phyloP scores from a whole-genome alignment of 495 filamentous ascomycete species.

The Daldinia bambusicola region DNA sequence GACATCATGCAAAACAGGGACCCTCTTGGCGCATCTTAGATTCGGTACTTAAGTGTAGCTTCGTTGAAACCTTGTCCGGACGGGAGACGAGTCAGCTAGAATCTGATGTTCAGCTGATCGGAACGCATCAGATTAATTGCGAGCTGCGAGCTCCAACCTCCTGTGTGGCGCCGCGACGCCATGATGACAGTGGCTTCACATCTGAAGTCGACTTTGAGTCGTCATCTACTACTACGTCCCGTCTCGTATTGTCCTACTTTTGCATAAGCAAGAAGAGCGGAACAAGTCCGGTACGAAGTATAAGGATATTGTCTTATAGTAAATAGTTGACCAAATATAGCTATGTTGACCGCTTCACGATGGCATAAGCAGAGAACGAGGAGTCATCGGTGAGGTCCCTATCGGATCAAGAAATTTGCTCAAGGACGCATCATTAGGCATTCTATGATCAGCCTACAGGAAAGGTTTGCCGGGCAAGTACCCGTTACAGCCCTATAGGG shows the following conservation, averaged over 20 bases:
- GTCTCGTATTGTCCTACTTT: conserved; percentile 5
- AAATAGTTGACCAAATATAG: neutral
- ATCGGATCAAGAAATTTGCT: neutral
- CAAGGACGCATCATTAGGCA: neutral
- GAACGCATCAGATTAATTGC: conserved; percentile 40
- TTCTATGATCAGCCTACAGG: neutral
- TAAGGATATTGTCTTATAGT: neutral
- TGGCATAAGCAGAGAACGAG: neutral
- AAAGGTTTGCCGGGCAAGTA: neutral
- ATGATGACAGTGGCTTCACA: conserved; percentile 31
- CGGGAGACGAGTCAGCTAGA: conserved; percentile 6
- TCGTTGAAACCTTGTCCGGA: conserved; percentile 37
- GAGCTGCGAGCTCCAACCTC: conserved; percentile 17
- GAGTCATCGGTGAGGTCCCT: neutral
- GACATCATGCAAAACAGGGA: conserved; percentile 42
- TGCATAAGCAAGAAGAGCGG: conserved; percentile 14
- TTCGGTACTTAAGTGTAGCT: conserved; percentile 40
- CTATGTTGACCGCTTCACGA: neutral
- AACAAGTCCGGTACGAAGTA: too few relatives aligned
- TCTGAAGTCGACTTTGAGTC: conserved; percentile 21
- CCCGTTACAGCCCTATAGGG: neutral
- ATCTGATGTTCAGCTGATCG: conserved; percentile 18
- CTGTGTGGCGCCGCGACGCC: conserved; percentile 28
- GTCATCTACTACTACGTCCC: conserved; percentile 23
- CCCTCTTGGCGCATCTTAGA: conserved; percentile 40